Conservation (phyloP, 106 monocot genomes). For the Posidonia australis region DNA sequence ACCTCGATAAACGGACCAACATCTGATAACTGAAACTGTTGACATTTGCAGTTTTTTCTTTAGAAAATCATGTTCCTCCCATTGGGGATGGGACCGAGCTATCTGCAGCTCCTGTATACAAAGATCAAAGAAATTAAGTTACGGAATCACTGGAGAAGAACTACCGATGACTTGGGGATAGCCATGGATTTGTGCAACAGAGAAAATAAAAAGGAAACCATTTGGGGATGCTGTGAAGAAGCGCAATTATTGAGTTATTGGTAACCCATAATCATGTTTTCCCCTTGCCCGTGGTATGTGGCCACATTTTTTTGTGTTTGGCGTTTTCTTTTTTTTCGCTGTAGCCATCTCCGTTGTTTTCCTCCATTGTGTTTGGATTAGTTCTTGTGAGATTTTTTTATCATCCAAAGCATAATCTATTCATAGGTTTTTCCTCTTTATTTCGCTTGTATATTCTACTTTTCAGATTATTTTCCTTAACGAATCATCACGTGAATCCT, state of each 20-base stretch:
- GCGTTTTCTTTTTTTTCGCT: not conserved
- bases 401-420: not conserved
- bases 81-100: not conserved
- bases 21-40: constrained; percentile 10
- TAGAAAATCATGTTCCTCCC: not conserved
- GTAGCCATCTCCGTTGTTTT: not conserved
- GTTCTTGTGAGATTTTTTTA: not conserved
- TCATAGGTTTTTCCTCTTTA: not conserved
- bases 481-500: too few relatives aligned
- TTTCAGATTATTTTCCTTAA: too few relatives aligned
- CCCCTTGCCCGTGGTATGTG: not conserved
- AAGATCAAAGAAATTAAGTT: not conserved
- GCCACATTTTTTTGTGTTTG: not conserved
- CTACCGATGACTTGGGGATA: not conserved
- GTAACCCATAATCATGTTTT: not conserved
- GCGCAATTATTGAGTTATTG: too few relatives aligned
- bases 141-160: not conserved
- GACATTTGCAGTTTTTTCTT: not conserved
- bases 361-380: not conserved
- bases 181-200: too few relatives aligned
- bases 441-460: not conserved
- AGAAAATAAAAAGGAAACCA: too few relatives aligned
- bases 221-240: too few relatives aligned
- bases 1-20: not conserved
- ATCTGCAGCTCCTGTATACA: constrained; percentile 6